Evolutionary conservation across 805 yeast genomes (phyloP).

Genomic region (Candida sphagnicola): DNA sequence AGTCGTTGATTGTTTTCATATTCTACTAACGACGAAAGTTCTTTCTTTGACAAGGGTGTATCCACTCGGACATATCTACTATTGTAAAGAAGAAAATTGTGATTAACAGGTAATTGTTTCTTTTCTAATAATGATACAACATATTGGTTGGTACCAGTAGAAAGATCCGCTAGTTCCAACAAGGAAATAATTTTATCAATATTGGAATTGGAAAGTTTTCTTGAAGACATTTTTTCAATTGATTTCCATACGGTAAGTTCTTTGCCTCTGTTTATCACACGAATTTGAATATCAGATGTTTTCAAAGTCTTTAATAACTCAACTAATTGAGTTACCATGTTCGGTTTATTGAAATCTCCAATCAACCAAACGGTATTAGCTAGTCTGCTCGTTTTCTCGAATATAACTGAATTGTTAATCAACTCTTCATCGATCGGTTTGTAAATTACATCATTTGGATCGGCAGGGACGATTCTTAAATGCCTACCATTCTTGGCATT

Average conservation of each 20-base stretch:
- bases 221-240: slow-evolving; percentile 2
- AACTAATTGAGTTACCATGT: slow-evolving; percentile 42
- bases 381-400: slow-evolving; percentile 35
- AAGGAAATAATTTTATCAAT: slow-evolving; percentile 8
- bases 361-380: slow-evolving; percentile 41
- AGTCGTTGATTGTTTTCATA: slow-evolving; percentile 49
- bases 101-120: slow-evolving; percentile 28
- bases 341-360: slow-evolving; percentile 47
- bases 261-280: slow-evolving; percentile 25
- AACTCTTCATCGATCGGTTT: slow-evolving; percentile 25
- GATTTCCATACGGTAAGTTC: slow-evolving; percentile 1
- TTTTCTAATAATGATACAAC: slow-evolving; percentile 19
- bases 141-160: neutral
- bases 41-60: slow-evolving; percentile 16
- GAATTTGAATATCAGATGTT: slow-evolving; percentile 33
- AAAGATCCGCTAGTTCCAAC: neutral
- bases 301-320: slow-evolving; percentile 25
- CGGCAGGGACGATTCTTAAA: slow-evolving; percentile 30
- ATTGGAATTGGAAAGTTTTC: slow-evolving; percentile 7
- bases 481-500: slow-evolving; percentile 45
- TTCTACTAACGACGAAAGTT: slow-evolving; percentile 37
- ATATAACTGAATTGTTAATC: slow-evolving; percentile 17
- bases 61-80: slow-evolving; percentile 47
- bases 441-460: slow-evolving; percentile 28
- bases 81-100: slow-evolving; percentile 44